These are phyloP conservation scores for Rosa hybrid DNA, from an alignment of 331 rosid species.

Conservation along the genomic window DNA sequence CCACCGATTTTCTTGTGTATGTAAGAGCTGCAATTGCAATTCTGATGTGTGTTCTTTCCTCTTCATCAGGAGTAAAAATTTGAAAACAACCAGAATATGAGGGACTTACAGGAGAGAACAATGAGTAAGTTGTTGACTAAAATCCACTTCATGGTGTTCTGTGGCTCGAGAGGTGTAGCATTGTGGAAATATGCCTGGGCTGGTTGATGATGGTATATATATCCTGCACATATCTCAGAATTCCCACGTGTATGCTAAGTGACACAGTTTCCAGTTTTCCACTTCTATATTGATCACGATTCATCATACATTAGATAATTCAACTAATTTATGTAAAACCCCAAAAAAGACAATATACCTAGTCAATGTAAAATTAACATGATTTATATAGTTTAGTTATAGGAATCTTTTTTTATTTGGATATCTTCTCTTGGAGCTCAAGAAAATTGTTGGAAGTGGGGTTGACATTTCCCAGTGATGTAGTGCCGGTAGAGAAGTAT, in stretches of 20 bases:
- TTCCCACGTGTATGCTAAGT: background rate
- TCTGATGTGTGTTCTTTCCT: slow-evolving; percentile 20
- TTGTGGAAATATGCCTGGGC: slow-evolving; percentile 8
- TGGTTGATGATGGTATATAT: slow-evolving; percentile 9
- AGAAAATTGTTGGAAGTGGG: background rate
- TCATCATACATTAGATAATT: background rate
- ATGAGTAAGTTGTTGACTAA: background rate
- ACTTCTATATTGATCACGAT: background rate
- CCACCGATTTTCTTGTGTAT: background rate
- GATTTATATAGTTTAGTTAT: background rate
- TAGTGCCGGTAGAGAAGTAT: background rate
- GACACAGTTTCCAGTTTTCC: background rate
- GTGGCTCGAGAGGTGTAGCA: background rate
- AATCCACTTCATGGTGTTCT: background rate
- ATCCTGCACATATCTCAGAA: slow-evolving; percentile 16
- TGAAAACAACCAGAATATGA: background rate
- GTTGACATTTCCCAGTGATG: background rate
- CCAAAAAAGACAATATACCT: background rate
- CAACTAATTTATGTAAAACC: background rate
- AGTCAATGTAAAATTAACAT: background rate
- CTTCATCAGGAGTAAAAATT: slow-evolving; percentile 22
- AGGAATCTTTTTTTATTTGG: background rate
- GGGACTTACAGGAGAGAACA: background rate
- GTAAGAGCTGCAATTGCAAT: slow-evolving; percentile 10
- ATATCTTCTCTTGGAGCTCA: background rate